Percentiles rank a stretch among this genome's conserved stretches.
Conservation (phyloP, 306 rosid species). For the Gastrolobium bilobum region DNA sequence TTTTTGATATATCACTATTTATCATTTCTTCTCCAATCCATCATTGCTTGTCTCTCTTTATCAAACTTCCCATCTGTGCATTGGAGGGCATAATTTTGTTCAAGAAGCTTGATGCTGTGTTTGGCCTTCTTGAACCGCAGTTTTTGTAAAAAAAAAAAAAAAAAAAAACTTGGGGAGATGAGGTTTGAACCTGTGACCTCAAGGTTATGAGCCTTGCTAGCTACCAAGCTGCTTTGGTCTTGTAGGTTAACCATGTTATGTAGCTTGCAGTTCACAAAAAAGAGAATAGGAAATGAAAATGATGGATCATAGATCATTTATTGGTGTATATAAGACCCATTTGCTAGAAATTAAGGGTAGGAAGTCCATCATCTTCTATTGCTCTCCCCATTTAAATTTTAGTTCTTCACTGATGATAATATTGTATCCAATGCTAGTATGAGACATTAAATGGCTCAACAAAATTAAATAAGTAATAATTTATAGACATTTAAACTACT, state of each 20-base stretch:
- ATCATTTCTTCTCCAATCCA: too few species aligned
- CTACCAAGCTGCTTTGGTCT: not conserved
- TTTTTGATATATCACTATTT: too few species aligned
- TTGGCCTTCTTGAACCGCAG: not conserved
- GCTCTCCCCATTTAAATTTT: not conserved
- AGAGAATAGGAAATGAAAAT: not conserved
- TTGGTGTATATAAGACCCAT: not conserved
- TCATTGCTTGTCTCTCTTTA: too few species aligned
- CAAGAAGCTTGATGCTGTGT: too few species aligned
- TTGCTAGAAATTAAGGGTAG: not conserved
- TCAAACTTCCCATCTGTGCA: too few species aligned
- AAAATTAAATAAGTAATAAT: not conserved
- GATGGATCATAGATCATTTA: not conserved
- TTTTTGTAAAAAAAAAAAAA: not conserved
- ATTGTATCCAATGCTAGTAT: not conserved
- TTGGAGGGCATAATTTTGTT: too few species aligned
- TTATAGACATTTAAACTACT: not conserved
- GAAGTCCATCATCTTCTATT: not conserved
- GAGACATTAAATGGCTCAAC: not conserved
- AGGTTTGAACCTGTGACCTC: not conserved
- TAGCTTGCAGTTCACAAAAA: not conserved
- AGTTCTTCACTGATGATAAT: not conserved
- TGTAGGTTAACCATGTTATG: not conserved
- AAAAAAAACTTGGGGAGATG: not conserved
- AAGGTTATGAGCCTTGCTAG: not conserved